These are phyloP conservation scores for Cercospora sp. DNA, from an alignment of 2,329 filamentous ascomycete species.

Conservation along the genomic window DNA sequence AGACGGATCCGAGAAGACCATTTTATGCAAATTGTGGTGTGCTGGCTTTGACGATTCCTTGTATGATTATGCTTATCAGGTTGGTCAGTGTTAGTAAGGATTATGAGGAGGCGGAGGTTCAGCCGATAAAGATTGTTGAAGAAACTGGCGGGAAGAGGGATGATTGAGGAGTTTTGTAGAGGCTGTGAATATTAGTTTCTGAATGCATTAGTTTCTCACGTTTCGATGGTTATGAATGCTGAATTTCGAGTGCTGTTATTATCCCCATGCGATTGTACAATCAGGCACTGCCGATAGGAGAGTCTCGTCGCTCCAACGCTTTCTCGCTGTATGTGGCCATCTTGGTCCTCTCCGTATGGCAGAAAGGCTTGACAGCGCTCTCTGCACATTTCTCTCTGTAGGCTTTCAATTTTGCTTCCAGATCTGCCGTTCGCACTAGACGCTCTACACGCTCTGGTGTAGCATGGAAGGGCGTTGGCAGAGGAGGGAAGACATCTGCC, in stretches of 20 bases:
- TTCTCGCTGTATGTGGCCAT: not conserved
- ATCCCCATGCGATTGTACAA: not conserved
- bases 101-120: not conserved
- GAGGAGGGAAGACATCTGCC: constrained; percentile 27
- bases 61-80: constrained; percentile 25
- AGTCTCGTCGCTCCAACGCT: not conserved
- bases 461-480: constrained; percentile 36
- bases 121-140: not conserved
- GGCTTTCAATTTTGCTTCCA: constrained; percentile 21
- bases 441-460: constrained; percentile 34
- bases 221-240: not conserved
- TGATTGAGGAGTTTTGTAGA: not conserved
- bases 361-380: constrained; percentile 26
- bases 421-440: constrained; percentile 21
- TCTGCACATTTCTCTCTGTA: constrained; percentile 17
- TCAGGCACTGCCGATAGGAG: not conserved
- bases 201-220: not conserved
- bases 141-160: not conserved
- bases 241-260: not conserved
- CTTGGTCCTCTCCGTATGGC: constrained; percentile 6
- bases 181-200: not conserved
- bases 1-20: constrained; percentile 9
- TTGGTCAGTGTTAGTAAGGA: constrained; percentile 19
- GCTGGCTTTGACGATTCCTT: constrained; percentile 24
- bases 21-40: constrained; percentile 27